phyloP scores from a whole-genome alignment of 2,329 filamentous ascomycete species.

The Cryphonectria japonica region DNA sequence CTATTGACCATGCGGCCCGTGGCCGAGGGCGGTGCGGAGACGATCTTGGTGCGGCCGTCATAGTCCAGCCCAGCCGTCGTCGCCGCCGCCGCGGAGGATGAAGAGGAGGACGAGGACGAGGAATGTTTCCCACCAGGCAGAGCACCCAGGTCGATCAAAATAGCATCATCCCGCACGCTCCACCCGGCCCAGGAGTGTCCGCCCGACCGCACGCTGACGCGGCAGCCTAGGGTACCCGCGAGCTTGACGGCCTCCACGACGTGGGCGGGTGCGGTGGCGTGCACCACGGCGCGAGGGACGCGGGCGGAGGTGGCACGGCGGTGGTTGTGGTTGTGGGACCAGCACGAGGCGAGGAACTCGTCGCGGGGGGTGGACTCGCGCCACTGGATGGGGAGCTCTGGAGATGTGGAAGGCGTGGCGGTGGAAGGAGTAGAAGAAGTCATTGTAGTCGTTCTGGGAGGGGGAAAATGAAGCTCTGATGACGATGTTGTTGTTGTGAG shows the following conservation, averaged over 20 bases:
- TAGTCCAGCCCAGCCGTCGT: constrained; percentile 38
- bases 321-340: constrained; percentile 49
- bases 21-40: constrained; percentile 50
- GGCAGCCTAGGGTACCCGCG: constrained; percentile 39
- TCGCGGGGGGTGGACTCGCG: constrained; percentile 31
- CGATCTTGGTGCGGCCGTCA: constrained; percentile 43
- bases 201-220: constrained; percentile 49
- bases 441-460: not conserved
- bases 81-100: not conserved
- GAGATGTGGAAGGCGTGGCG: not conserved
- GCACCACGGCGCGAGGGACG: constrained; percentile 46
- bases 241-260: constrained; percentile 44
- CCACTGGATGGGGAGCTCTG: constrained; percentile 29
- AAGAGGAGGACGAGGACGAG: not conserved
- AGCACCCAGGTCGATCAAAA: constrained; percentile 44
- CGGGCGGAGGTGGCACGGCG: constrained; percentile 38
- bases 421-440: constrained; percentile 1
- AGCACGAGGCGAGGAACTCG: constrained; percentile 30
- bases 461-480: not conserved
- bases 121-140: constrained; percentile 31
- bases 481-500: not conserved
- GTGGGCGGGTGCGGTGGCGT: constrained; percentile 41
- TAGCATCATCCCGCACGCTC: constrained; percentile 49
- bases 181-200: constrained; percentile 53
- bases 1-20: constrained; percentile 50